Base-by-base conservation (phyloP, 352 stramenopile genomes). In the Peronospora belbahrii region DNA sequence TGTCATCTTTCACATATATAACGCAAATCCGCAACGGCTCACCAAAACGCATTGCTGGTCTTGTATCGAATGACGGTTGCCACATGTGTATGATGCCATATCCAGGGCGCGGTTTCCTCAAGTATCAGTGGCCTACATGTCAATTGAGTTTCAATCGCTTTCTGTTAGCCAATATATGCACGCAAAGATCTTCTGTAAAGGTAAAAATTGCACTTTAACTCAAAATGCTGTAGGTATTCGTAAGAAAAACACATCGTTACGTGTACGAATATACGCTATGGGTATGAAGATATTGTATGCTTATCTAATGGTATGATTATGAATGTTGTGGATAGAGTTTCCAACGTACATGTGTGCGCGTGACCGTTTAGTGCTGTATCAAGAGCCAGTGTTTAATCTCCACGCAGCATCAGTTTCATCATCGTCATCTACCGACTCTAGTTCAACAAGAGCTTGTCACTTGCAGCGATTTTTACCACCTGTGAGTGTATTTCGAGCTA, bases 21-120 rank as follows among this genome's bases (percentile, higher is more conserved):
- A n/a, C n/a, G n/a, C n/a, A n/a, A n/a, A n/a, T n/a, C n/a, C n/a
- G n/a, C n/a, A 99, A 99, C 70, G 97, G 97, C 5, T 98, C 95
- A 56, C 89, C 92, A 3, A 64, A 88, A 27, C 96, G 95, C 32
- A 98, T 99, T 53, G 96, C 97, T 18, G 96, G 87, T 36, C 77
- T 99, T 15, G 97, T 95, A 46, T 98, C 95, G 19, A 80, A 81
- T 39, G 95, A 99, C 65, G 97, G 97, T 25, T 82, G 96, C 36
- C 95, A 99, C 80, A 65, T 99, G 51, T 97, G 96, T 47, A 90
- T 99, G 72, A 99, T 99, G 97, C 97, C 97, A 39, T 97, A 99
- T 71, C 96, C 96, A 13, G 96, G 99, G 69, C 89, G 97, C 42
- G 89, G 88, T 25, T 98, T 97, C 68, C 93, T 97, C 46, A 91